phyloP scores from a whole-genome alignment of 2,329 filamentous ascomycete species.

The Fusarium humuli region DNA sequence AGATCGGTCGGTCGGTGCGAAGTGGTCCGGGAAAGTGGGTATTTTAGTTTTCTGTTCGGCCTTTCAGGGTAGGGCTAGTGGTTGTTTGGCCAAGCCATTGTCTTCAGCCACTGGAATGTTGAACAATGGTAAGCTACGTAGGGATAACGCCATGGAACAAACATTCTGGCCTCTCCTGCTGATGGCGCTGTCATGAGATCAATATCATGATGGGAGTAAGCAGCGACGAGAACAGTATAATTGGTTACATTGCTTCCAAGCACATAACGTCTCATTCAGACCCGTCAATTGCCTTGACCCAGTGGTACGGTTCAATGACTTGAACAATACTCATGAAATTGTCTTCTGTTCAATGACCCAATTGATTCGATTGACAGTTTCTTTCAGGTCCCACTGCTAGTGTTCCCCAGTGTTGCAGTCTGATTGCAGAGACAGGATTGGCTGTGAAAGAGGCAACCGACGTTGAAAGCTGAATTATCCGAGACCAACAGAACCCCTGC shows the following conservation, averaged over 20 bases:
- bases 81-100: neutral
- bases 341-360: too few relatives aligned
- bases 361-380: neutral
- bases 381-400: neutral
- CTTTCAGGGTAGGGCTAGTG: slow-evolving; percentile 26
- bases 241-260: neutral
- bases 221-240: too few relatives aligned
- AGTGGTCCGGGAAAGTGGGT: slow-evolving; percentile 23
- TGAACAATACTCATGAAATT: too few relatives aligned
- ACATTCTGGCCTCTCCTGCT: neutral
- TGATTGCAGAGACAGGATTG: neutral
- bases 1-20: slow-evolving; percentile 14
- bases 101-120: slow-evolving; percentile 4
- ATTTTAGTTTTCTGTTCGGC: slow-evolving; percentile 10
- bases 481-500: neutral
- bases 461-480: neutral
- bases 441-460: neutral
- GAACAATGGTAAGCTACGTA: neutral
- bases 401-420: neutral
- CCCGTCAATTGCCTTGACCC: too few relatives aligned
- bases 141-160: neutral
- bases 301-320: too few relatives aligned
- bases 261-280: neutral
- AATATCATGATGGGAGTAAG: neutral
- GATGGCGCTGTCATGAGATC: neutral